These are phyloP conservation scores for Coriolopsis trogii DNA, from an alignment of 1,284 basidiomycete species.

Conservation along the genomic window DNA sequence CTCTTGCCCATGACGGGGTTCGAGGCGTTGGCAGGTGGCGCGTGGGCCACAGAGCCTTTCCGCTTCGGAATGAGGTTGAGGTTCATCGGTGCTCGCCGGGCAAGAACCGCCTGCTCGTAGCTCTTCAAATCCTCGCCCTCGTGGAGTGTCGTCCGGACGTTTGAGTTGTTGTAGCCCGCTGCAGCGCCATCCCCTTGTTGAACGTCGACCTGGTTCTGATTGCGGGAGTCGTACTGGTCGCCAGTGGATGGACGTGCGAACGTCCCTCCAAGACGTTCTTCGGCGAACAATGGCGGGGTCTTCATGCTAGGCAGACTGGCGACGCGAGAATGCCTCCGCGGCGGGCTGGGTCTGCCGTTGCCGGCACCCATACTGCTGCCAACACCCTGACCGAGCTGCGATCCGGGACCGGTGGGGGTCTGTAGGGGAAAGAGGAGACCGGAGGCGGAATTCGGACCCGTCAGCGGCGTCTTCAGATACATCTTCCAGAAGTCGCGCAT, in stretches of 20 bases:
- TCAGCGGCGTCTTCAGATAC: conserved; percentile 72
- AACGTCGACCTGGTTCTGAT: conserved; percentile 2
- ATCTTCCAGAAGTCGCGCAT: conserved; percentile 74
- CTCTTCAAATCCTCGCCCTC: conserved; percentile 62
- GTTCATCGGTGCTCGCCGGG: conserved; percentile 61
- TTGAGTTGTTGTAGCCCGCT: conserved; percentile 25
- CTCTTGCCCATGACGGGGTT: conserved; percentile 12
- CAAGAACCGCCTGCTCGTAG: conserved; percentile 76
- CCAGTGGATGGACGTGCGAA: conserved; percentile 7
- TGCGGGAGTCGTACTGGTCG: conserved; percentile 11
- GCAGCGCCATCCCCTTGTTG: conserved; percentile 9
- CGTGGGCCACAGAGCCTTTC: conserved; percentile 31
- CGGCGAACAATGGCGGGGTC: conserved; percentile 47
- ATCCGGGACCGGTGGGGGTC: conserved; percentile 32
- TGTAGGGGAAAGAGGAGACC: conserved; percentile 27
- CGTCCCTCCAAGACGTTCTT: conserved; percentile 14
- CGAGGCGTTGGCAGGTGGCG: not conserved
- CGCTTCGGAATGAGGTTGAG: conserved; percentile 46
- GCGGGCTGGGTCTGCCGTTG: conserved; percentile 28
- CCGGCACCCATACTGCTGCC: not conserved
- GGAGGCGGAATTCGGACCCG: conserved; percentile 39
- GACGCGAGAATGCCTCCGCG: conserved; percentile 52
- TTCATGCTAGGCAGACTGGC: conserved; percentile 67
- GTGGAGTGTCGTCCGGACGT: conserved; percentile 42
- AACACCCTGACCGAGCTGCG: conserved; percentile 25